phyloP scores from a whole-genome alignment of 768 basidiomycete species.

The Lactifluus piperatus region DNA sequence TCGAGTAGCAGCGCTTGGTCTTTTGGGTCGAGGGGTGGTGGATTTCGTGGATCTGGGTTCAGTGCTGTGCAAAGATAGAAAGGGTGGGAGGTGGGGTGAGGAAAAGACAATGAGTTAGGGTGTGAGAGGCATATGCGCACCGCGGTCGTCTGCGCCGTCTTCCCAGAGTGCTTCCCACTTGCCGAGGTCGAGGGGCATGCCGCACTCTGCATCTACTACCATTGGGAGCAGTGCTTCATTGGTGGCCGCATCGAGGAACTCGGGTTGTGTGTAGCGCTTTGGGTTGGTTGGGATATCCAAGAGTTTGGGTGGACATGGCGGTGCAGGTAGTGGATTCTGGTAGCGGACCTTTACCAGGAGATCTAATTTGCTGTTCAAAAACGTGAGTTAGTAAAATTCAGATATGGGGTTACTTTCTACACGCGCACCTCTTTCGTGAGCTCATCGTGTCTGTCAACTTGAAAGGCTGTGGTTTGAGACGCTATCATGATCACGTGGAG shows the following conservation, averaged over 20 bases:
- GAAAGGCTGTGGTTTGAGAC: no score
- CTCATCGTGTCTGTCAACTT: constrained; percentile 39
- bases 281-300: constrained; percentile 88
- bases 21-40: constrained; percentile 59
- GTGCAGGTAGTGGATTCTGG: constrained; percentile 87
- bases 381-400: neutral
- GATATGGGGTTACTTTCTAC: neutral
- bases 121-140: constrained; percentile 29
- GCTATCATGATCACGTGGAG: neutral
- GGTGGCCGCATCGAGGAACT: constrained; percentile 74
- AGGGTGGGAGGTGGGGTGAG: constrained; percentile 8
- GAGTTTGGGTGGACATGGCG: constrained; percentile 95
- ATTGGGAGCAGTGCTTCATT: constrained; percentile 82
- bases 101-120: neutral
- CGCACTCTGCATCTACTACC: constrained; percentile 94
- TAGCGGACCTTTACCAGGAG: constrained; percentile 90
- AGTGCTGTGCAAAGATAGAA: constrained; percentile 30
- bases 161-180: constrained; percentile 80
- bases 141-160: constrained; percentile 60
- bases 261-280: constrained; percentile 77
- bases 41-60: constrained; percentile 56
- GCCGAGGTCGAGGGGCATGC: constrained; percentile 90
- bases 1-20: constrained; percentile 74
- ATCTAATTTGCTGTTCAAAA: constrained; percentile 61
- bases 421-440: constrained; percentile 42